Percentiles rank a stretch among this genome's conserved stretches.
These are phyloP conservation scores for Aschersonia sp. DNA, from an alignment of 2,329 filamentous ascomycete species.

Conservation along the genomic window DNA sequence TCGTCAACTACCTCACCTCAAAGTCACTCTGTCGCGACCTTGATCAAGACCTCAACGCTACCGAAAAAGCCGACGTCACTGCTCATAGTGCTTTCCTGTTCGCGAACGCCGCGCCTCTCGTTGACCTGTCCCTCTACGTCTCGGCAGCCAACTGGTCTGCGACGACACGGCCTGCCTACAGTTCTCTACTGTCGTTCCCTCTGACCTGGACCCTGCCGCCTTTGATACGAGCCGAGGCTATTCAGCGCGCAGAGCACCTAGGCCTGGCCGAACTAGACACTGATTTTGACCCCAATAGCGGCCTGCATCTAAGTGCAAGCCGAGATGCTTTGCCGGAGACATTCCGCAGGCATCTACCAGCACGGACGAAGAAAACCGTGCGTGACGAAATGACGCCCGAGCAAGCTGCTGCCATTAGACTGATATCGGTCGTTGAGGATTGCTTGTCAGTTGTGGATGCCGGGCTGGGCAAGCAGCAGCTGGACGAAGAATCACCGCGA, in stretches of 20 bases:
- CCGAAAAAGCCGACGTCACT: conserved; percentile 29
- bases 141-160: conserved; percentile 77
- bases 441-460: conserved; percentile 59
- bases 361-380: conserved; percentile 39
- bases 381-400: conserved; percentile 52
- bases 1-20: conserved; percentile 40
- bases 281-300: conserved; percentile 29
- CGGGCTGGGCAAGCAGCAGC: conserved; percentile 9
- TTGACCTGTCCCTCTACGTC: conserved; percentile 82
- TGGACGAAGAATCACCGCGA: conserved; percentile 11
- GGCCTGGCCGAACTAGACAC: conserved; percentile 55
- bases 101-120: conserved; percentile 58
- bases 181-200: conserved; percentile 67
- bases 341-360: conserved; percentile 22
- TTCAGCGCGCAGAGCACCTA: conserved; percentile 53
- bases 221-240: conserved; percentile 54
- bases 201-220: conserved; percentile 78
- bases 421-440: conserved; percentile 57
- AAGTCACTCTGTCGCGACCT: conserved; percentile 19
- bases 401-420: conserved; percentile 57
- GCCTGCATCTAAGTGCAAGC: conserved; percentile 20
- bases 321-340: conserved; percentile 23
- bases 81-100: conserved; percentile 56
- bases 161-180: conserved; percentile 68
- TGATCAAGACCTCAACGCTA: conserved; percentile 22